Evolutionary conservation across 2,329 filamentous ascomycete genomes (phyloP).

Genomic region (Apiospora saccharicola): DNA sequence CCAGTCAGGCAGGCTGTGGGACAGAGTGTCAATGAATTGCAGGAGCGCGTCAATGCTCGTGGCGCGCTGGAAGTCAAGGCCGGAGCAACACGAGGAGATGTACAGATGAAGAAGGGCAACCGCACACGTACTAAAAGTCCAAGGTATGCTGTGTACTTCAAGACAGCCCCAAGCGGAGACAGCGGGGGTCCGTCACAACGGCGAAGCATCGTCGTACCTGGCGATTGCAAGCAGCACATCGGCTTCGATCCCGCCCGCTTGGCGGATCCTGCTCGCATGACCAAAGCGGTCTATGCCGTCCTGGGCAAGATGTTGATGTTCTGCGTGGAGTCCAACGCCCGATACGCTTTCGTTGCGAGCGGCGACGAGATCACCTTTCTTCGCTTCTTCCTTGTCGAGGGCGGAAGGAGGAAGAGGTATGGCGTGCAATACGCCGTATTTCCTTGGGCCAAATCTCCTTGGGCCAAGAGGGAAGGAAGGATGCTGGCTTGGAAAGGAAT

Average conservation of each 20-base stretch:
- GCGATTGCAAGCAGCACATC: too few relatives aligned
- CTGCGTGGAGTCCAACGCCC: neutral
- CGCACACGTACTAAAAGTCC: too few relatives aligned
- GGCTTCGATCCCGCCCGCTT: neutral
- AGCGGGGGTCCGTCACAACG: too few relatives aligned
- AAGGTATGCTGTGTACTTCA: too few relatives aligned
- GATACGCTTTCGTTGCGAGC: neutral
- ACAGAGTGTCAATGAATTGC: too few relatives aligned
- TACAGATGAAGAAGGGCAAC: too few relatives aligned
- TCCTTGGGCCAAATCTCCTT: neutral
- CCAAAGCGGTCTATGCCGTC: neutral
- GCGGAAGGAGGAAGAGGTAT: neutral
- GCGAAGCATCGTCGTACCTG: too few relatives aligned
- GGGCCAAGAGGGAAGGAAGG: neutral
- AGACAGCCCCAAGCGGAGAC: too few relatives aligned
- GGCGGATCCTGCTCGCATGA: neutral
- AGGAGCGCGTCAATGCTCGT: too few relatives aligned
- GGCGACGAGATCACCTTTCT: neutral
- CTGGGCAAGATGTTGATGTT: neutral
- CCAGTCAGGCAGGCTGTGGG: too few relatives aligned
- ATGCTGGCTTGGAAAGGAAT: neutral
- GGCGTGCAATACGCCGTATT: neutral
- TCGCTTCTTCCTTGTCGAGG: neutral
- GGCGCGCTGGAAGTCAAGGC: too few relatives aligned
- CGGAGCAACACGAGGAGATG: too few relatives aligned